Conservation (phyloP, 495 filamentous ascomycete genomes). For the Penicillium turbatum region DNA sequence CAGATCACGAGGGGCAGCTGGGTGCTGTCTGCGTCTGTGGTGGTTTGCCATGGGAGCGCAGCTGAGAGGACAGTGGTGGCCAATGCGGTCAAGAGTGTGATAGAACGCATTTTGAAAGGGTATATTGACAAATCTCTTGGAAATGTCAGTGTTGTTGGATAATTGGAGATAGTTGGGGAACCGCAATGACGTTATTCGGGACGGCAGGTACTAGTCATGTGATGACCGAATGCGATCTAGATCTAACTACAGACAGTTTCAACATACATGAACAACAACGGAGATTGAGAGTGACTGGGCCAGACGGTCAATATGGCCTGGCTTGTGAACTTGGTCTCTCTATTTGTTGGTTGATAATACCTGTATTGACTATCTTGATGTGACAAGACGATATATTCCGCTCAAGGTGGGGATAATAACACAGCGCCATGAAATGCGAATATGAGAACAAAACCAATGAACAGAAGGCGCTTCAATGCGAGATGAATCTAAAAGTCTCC, state of each 20-base stretch:
- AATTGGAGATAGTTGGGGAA: not conserved
- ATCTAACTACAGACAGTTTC: not conserved
- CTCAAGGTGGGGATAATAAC: too few species aligned
- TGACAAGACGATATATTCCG: too few species aligned
- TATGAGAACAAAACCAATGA: too few species aligned
- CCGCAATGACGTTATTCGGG: slow-evolving; percentile 1
- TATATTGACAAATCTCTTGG: not conserved
- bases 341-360: not conserved
- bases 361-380: too few species aligned
- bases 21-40: slow-evolving; percentile 8
- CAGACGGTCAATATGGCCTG: too few species aligned
- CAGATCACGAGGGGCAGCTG: slow-evolving; percentile 87
- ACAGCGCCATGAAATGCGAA: too few species aligned
- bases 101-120: slow-evolving; percentile 9
- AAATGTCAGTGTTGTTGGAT: slow-evolving; percentile 1
- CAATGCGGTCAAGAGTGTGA: slow-evolving; percentile 16
- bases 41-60: slow-evolving; percentile 11
- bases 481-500: too few species aligned
- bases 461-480: too few species aligned
- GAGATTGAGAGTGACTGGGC: too few species aligned
- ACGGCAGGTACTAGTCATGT: slow-evolving; percentile 2
- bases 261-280: not conserved
- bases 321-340: not conserved
- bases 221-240: not conserved
- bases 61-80: slow-evolving; percentile 14